Evolutionary conservation across 2,329 filamentous ascomycete genomes (phyloP).

Genomic region (Pseudonectria foliicola): DNA sequence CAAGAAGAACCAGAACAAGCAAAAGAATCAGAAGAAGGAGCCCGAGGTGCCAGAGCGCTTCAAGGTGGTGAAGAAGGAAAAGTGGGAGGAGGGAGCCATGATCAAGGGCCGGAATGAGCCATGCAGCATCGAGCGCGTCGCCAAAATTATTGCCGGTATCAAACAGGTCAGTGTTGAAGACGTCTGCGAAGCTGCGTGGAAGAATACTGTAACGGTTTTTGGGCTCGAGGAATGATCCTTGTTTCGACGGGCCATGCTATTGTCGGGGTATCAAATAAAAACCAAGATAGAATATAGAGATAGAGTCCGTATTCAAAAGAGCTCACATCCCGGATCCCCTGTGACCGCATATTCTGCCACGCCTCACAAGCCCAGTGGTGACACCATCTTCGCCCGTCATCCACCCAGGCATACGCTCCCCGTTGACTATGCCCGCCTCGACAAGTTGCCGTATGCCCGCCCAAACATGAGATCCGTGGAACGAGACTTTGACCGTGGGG

Average conservation of each 20-base stretch:
- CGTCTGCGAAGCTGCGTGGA: conserved; percentile 80
- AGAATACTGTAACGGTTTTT: conserved; percentile 75
- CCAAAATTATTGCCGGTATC: conserved; percentile 79
- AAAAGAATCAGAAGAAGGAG: conserved; percentile 53
- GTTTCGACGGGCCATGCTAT: conserved; percentile 6
- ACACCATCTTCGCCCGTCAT: conserved; percentile 83
- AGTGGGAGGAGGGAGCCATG: conserved; percentile 80
- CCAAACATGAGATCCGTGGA: conserved; percentile 74
- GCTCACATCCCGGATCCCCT: conserved; percentile 47
- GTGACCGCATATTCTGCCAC: conserved; percentile 56
- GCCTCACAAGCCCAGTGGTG: conserved; percentile 61
- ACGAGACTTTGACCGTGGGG: conserved; percentile 50
- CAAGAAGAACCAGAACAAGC: conserved; percentile 34
- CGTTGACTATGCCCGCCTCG: conserved; percentile 68
- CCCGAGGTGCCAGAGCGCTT: conserved; percentile 64
- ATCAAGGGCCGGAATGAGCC: conserved; percentile 95
- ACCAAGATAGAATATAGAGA: conserved; percentile 11
- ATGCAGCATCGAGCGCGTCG: conserved; percentile 77
- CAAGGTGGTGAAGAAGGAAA: conserved; percentile 91
- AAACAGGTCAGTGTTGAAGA: conserved; percentile 75
- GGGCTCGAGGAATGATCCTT: conserved; percentile 44
- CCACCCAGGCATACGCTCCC: conserved; percentile 77
- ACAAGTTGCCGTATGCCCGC: conserved; percentile 71
- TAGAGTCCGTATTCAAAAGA: conserved; percentile 9
- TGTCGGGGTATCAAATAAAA: conserved; percentile 24